Evolutionary conservation across 2,329 filamentous ascomycete species (phyloP), one percentile per base, ranked within the genome.

Genomic region (Cordyceps javanica): DNA sequence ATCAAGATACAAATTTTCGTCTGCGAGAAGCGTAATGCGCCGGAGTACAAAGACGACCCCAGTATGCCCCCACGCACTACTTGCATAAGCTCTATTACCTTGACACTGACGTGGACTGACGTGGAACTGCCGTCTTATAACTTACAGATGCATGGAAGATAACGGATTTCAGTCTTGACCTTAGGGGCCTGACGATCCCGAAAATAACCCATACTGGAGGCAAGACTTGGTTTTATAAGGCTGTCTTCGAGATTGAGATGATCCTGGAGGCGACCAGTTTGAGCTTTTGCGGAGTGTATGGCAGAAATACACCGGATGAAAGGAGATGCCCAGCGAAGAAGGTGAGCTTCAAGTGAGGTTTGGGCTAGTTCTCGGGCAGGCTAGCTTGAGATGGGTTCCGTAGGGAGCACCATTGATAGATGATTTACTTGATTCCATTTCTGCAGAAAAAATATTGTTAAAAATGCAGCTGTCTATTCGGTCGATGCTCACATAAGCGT

Each of bases 191-290:
- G n/a, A 36, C 28, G 28, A 50, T 50, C 30, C 46, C 46, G 28
- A 50, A 19, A 1, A 50, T 50, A n/a, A 1, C 30, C 26, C 19
- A 23, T 50, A 16, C 21, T n/a, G 30, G 28, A 23, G 26, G 42
- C 42, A 46, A 25, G 11, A 28, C 44, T n/a, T 36, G 46, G 46
- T 11, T 50, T 13, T 50, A 50, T 38, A 14, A 36, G 19, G 46
- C 46, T 50, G 10, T 2, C 21, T 50, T 50, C 30, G 46, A 50
- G 46, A 50, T 50, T 38, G 46, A 50, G 46, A 50, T 50, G 46
- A 50, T 50, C 25, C 46, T 50, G 30, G 14, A 50, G 46, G 46
- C 46, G 30, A 50, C 46, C 19, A 50, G 46, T n/a, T 19, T 50
- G 30, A 23, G 28, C 10, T 50, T 50, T 30, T 50, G 46, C 30